Percentiles rank a stretch among this genome's conserved stretches.
phyloP scores from a whole-genome alignment of 345 rosid genomes.

The Cardamine resedifolia region DNA sequence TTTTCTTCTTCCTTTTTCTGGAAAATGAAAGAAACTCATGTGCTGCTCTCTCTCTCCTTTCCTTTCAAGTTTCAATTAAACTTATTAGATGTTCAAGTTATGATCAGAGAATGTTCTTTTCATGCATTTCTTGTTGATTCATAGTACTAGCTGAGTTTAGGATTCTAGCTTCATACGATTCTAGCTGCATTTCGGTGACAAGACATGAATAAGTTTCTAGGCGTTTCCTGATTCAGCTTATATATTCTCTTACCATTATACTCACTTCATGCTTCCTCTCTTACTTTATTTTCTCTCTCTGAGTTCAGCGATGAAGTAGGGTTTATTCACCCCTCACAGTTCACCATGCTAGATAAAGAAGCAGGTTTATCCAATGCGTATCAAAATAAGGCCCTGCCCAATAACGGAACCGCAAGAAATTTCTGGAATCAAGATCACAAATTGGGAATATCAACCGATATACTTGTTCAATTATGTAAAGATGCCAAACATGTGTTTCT shows the following conservation, averaged over 20 bases:
- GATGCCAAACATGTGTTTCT: slow-evolving; percentile 61
- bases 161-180: neutral
- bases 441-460: slow-evolving; percentile 69
- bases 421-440: slow-evolving; percentile 79
- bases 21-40: neutral
- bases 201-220: neutral
- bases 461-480: slow-evolving; percentile 58
- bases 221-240: neutral
- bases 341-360: slow-evolving; percentile 49
- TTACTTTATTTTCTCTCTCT: slow-evolving; percentile 5
- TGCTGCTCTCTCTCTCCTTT: neutral
- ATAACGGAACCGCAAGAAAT: slow-evolving; percentile 30
- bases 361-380: slow-evolving; percentile 19
- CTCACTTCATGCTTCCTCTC: slow-evolving; percentile 4
- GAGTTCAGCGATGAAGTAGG: slow-evolving; percentile 78
- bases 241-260: neutral
- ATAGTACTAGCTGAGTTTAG: neutral
- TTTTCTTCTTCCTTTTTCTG: neutral
- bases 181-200: neutral
- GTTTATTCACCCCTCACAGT: slow-evolving; percentile 86
- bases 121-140: slow-evolving; percentile 9
- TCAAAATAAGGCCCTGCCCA: neutral
- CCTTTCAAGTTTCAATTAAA: neutral
- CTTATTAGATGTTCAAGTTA: neutral
- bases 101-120: neutral